A percentile compares a stretch with the other conserved stretches of the same genome.
Conservation (phyloP, 2,329 filamentous ascomycete species). For the Xylogone sp. region DNA sequence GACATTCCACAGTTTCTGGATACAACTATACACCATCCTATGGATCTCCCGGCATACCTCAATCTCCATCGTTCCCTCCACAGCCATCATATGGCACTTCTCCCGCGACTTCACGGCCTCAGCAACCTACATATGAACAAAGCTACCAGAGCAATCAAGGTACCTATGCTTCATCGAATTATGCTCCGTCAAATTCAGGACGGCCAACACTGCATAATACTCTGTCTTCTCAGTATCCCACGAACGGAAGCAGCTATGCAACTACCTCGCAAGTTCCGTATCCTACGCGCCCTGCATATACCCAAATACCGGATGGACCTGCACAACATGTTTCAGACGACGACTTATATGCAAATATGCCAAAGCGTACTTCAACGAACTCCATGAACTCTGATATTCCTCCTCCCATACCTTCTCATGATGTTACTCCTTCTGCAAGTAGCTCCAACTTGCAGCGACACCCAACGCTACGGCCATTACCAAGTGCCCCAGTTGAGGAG, state of each 20-base stretch:
- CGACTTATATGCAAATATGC: conserved; percentile 13
- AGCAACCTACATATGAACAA: conserved; percentile 21
- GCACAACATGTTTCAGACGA: not conserved
- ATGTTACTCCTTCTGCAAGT: conserved; percentile 5
- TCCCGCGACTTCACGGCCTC: conserved; percentile 15
- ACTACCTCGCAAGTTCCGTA: conserved; percentile 16
- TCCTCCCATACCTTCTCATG: conserved; percentile 8
- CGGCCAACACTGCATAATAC: conserved; percentile 20
- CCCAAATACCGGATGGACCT: conserved; percentile 7
- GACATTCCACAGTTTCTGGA: conserved; percentile 50
- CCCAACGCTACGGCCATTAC: conserved; percentile 28
- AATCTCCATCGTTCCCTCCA: conserved; percentile 29
- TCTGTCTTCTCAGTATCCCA: conserved; percentile 17
- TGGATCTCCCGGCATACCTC: conserved; percentile 26
- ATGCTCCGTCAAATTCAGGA: no score
- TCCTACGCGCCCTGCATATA: conserved; percentile 18
- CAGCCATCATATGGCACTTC: conserved; percentile 19
- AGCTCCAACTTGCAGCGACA: conserved; percentile 24
- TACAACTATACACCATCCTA: conserved; percentile 44
- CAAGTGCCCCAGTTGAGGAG: conserved; percentile 25
- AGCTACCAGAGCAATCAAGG: not conserved
- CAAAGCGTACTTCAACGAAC: conserved; percentile 15
- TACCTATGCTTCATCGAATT: not conserved
- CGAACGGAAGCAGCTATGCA: conserved; percentile 22
- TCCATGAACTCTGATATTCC: conserved; percentile 12